Evolutionary conservation across 305 asterid genomes (phyloP).

Genomic region (Fraxinus albicans): DNA sequence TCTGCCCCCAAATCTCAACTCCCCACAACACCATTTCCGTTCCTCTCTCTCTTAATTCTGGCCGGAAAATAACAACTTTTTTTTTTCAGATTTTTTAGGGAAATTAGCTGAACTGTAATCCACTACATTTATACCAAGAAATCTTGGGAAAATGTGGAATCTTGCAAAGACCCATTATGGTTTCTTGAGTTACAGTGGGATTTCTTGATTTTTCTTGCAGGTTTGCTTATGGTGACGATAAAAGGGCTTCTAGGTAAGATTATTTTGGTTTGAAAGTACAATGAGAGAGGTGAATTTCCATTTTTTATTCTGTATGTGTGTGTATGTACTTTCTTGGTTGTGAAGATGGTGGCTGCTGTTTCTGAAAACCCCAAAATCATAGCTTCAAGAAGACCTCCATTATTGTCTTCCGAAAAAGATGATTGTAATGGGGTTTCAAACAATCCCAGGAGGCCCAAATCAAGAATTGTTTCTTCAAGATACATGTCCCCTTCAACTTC

Average conservation of each 20-base stretch:
- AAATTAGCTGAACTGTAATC: conserved; percentile 1
- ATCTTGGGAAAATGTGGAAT: conserved; percentile 39
- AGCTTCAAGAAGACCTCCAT: conserved; percentile 47
- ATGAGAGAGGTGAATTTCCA: conserved; percentile 51
- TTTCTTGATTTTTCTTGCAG: conserved; percentile 45
- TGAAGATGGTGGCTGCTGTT: conserved; percentile 62
- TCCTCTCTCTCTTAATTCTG: conserved; percentile 12
- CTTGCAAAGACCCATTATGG: conserved; percentile 27
- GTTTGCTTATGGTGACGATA: conserved; percentile 18
- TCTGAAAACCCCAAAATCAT: conserved; percentile 39
- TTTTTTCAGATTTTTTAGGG: conserved; percentile 7
- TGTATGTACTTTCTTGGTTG: conserved; percentile 31
- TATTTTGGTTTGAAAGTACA: conserved; percentile 31
- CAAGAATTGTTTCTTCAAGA: conserved; percentile 51
- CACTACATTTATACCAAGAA: conserved; percentile 6
- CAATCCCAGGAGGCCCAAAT: conserved; percentile 43
- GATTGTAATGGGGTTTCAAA: conserved; percentile 33
- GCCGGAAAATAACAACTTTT: conserved; percentile 25
- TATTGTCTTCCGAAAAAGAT: conserved; percentile 59
- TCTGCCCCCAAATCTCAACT: conserved; percentile 47
- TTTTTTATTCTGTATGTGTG: conserved; percentile 23
- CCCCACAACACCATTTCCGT: conserved; percentile 16
- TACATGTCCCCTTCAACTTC: conserved; percentile 75
- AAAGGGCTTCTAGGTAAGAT: conserved; percentile 25
- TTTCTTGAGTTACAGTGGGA: conserved; percentile 34